Evolutionary conservation across 2,329 filamentous ascomycete genomes (phyloP).

Genomic region (Cladophialophora chaetospira): DNA sequence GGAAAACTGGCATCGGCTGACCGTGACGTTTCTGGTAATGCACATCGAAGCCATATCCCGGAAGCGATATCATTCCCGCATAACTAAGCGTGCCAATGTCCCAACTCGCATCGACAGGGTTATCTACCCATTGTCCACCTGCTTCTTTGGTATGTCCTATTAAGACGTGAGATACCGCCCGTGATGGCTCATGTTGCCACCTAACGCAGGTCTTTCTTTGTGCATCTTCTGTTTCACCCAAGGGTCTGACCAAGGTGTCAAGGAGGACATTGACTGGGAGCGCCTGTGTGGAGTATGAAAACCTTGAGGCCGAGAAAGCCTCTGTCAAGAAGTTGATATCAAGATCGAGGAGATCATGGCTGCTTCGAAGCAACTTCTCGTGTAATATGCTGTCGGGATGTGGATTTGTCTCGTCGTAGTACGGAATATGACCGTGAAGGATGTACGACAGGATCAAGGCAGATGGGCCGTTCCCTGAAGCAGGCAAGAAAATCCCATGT

Average conservation of each 20-base stretch:
- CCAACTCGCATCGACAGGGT: conserved; percentile 54
- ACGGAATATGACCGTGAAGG: conserved; percentile 62
- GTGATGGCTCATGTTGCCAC: conserved; percentile 56
- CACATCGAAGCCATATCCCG: conserved; percentile 59
- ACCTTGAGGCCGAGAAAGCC: conserved; percentile 59
- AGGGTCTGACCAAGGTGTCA: conserved; percentile 60
- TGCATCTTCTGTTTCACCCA: conserved; percentile 59
- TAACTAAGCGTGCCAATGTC: conserved; percentile 64
- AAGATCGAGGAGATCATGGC: conserved; percentile 50
- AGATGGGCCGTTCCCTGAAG: conserved; percentile 61
- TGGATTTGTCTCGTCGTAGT: conserved; percentile 52
- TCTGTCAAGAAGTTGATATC: conserved; percentile 54
- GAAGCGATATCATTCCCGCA: conserved; percentile 62
- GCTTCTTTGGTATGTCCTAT: conserved; percentile 54
- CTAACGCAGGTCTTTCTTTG: conserved; percentile 53
- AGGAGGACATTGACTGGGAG: conserved; percentile 62
- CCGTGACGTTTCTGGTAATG: conserved; percentile 50
- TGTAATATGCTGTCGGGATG: conserved; percentile 62
- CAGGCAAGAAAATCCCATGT: background rate
- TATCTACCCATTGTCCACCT: conserved; percentile 63
- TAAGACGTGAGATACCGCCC: conserved; percentile 56
- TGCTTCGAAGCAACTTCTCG: conserved; percentile 52
- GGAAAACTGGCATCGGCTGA: conserved; percentile 52
- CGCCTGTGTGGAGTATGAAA: conserved; percentile 64
- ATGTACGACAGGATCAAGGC: conserved; percentile 65